Percentiles rank a stretch among this genome's conserved stretches.
Conservation (phyloP, 345 rosid species). For the Sonneratia caseolaris region DNA sequence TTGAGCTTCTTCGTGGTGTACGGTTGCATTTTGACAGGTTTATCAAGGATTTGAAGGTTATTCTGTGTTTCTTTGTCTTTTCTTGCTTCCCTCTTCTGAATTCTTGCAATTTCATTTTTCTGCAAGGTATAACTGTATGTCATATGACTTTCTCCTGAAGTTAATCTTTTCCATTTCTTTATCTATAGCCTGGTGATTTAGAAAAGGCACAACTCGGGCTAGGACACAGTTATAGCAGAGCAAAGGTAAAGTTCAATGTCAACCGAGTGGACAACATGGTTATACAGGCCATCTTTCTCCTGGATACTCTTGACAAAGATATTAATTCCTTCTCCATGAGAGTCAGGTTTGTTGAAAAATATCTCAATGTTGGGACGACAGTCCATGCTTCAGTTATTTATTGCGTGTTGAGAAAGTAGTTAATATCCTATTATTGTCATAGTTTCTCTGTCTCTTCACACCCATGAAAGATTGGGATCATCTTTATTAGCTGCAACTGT, state of each 20-base stretch:
- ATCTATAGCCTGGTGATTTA: slow-evolving; percentile 64
- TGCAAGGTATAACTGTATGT: neutral
- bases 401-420: neutral
- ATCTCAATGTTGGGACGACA: neutral
- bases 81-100: neutral
- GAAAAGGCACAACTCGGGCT: slow-evolving; percentile 94
- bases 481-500: neutral
- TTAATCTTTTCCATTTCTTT: neutral
- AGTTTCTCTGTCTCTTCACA: neutral
- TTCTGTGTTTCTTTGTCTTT: slow-evolving; percentile 3
- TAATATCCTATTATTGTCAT: neutral
- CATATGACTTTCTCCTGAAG: neutral
- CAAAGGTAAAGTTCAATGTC: slow-evolving; percentile 93
- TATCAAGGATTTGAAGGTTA: slow-evolving; percentile 87
- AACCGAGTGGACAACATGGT: slow-evolving; percentile 90
- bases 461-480: too few species aligned
- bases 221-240: slow-evolving; percentile 92
- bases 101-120: neutral
- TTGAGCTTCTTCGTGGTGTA: slow-evolving; percentile 80
- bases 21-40: slow-evolving; percentile 71
- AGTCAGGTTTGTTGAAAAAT: slow-evolving; percentile 54
- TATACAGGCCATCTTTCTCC: slow-evolving; percentile 84
- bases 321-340: slow-evolving; percentile 81
- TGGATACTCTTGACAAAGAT: slow-evolving; percentile 86
- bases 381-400: neutral